A percentile compares a stretch with the other conserved stretches of the same genome.
Conservation (phyloP, 768 basidiomycete species). For the Imleria badia region DNA sequence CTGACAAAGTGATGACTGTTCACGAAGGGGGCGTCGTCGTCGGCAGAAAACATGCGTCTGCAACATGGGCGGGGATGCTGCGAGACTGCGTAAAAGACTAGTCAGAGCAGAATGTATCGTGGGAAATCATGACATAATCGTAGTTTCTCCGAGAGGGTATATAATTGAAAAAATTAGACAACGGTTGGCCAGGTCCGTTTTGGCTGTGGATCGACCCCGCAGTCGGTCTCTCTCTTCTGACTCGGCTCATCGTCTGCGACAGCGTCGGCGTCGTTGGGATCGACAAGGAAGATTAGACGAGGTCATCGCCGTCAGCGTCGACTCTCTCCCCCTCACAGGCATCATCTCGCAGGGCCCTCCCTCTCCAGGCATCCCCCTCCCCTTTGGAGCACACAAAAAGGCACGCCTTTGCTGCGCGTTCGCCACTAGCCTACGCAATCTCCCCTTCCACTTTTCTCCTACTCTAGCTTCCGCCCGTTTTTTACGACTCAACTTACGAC, state of each 20-base stretch:
- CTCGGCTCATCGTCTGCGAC: conserved; percentile 39
- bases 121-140: conserved; percentile 29
- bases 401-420: conserved; percentile 94
- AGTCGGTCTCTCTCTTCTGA: conserved; percentile 42
- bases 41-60: conserved; percentile 15
- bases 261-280: conserved; percentile 44
- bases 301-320: conserved; percentile 29
- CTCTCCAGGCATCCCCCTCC: conserved; percentile 22
- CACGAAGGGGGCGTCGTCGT: not conserved
- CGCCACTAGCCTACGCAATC: conserved; percentile 47
- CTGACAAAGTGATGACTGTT: not conserved
- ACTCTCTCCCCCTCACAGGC: conserved; percentile 15
- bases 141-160: conserved; percentile 13
- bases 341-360: conserved; percentile 10
- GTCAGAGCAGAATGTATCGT: conserved; percentile 12
- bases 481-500: conserved; percentile 79
- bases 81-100: conserved; percentile 5
- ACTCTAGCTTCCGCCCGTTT: conserved; percentile 28
- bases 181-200: conserved; percentile 27
- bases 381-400: conserved; percentile 57
- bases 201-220: conserved; percentile 47
- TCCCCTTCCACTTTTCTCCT: conserved; percentile 29
- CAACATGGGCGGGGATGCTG: conserved; percentile 6
- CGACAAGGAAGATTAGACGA: conserved; percentile 31
- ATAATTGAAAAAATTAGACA: conserved; percentile 25